A percentile compares a stretch with the other conserved stretches of the same genome.
phyloP scores from a whole-genome alignment of 129 eudicot genomes.

The Pseudognaphalium luteoalbum region DNA sequence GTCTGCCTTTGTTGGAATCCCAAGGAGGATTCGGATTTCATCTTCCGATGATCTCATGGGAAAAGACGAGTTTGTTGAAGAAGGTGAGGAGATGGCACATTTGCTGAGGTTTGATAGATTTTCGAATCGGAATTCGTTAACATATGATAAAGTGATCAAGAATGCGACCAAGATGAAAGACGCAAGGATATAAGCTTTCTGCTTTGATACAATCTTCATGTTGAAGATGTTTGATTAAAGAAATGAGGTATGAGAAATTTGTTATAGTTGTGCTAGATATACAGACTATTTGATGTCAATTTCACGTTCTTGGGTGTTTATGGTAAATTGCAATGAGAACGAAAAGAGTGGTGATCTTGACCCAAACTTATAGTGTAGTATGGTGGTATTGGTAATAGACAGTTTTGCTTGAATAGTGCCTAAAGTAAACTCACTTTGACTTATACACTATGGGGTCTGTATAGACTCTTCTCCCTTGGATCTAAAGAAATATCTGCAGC shows the following conservation, averaged over 20 bases:
- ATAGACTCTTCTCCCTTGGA: slow-evolving; percentile 33
- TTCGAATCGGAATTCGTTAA: slow-evolving; percentile 60
- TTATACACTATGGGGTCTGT: slow-evolving; percentile 4
- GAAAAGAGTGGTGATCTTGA: slow-evolving; percentile 22
- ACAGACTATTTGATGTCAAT: slow-evolving; percentile 35
- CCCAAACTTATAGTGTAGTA: slow-evolving; percentile 30
- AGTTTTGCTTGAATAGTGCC: slow-evolving; percentile 33
- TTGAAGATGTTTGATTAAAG: slow-evolving; percentile 17
- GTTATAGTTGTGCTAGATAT: slow-evolving; percentile 32
- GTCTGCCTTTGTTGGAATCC: slow-evolving; percentile 73
- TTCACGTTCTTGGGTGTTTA: slow-evolving; percentile 38
- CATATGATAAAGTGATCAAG: slow-evolving; percentile 59
- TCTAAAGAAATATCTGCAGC: not conserved
- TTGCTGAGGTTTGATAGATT: slow-evolving; percentile 42
- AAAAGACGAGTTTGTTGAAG: slow-evolving; percentile 12
- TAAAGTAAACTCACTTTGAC: slow-evolving; percentile 34
- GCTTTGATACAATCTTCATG: slow-evolving; percentile 29
- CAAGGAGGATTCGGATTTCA: slow-evolving; percentile 70
- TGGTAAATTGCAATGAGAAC: slow-evolving; percentile 25
- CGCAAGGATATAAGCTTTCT: slow-evolving; percentile 42
- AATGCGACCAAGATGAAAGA: slow-evolving; percentile 54
- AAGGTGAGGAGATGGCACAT: slow-evolving; percentile 47
- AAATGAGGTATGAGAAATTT: slow-evolving; percentile 21
- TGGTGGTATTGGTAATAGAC: slow-evolving; percentile 17
- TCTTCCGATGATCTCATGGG: slow-evolving; percentile 35